These are phyloP conservation scores for Diaporthe sp. DNA, from an alignment of 2,329 filamentous ascomycete genomes.

Conservation along the genomic window DNA sequence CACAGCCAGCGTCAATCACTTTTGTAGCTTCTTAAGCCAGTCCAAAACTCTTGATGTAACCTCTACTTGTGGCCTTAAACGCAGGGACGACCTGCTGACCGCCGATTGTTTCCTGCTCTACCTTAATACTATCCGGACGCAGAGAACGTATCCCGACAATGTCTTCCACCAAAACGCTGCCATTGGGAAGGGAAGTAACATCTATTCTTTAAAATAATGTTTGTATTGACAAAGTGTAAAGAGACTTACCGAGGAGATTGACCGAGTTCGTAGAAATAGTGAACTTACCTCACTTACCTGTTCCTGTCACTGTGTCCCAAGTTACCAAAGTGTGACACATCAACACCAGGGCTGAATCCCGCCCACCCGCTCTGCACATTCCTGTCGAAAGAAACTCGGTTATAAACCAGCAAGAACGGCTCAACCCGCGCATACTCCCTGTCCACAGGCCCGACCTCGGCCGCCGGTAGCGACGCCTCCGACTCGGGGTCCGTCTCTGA, in stretches of 20 bases:
- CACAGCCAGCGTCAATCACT: no score
- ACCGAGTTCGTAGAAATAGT: background rate
- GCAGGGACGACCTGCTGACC: no score
- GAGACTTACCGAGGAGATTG: background rate
- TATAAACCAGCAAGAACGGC: slow-evolving; percentile 9
- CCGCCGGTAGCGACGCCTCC: background rate
- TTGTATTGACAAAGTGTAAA: no score
- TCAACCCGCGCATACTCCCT: background rate
- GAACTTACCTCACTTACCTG: background rate
- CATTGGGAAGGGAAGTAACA: background rate
- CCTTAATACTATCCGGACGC: no score
- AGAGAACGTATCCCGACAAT: no score
- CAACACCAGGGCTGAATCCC: background rate
- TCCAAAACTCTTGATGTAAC: no score
- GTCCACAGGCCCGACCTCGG: background rate
- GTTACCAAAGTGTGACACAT: background rate
- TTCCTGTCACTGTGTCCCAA: no score
- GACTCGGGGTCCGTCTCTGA: background rate
- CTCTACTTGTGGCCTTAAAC: no score
- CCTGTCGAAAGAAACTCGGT: slow-evolving; percentile 19
- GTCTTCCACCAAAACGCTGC: no score
- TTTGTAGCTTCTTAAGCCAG: no score
- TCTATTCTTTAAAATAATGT: background rate
- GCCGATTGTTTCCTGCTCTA: no score
- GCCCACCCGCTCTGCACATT: slow-evolving; percentile 18